Conservation (phyloP, 345 rosid species). For the Punica granatum region DNA sequence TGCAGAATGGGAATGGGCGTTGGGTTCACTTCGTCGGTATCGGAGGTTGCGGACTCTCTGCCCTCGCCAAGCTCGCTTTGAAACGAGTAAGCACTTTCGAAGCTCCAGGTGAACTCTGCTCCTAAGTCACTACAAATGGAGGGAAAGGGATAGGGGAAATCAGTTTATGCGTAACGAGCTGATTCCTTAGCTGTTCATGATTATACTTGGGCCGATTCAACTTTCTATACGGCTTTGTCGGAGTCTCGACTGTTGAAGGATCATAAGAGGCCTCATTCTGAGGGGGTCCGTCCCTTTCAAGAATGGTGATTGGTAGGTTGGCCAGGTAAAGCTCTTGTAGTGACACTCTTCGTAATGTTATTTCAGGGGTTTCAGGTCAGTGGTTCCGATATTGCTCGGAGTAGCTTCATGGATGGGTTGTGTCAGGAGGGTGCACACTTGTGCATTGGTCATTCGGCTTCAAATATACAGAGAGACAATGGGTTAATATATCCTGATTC, state of each 20-base stretch:
- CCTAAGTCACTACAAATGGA: background rate
- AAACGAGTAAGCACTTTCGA: slow-evolving; percentile 16
- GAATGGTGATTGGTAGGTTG: background rate
- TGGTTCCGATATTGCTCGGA: background rate
- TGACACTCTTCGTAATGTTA: background rate
- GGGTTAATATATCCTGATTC: slow-evolving; percentile 5
- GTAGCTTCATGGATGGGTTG: background rate
- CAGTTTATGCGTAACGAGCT: too few relatives aligned
- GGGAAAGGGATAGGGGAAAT: background rate
- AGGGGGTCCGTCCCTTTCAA: background rate
- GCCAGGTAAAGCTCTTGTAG: background rate
- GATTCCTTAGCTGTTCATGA: too few relatives aligned
- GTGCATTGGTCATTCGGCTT: background rate
- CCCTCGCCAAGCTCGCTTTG: slow-evolving; percentile 25
- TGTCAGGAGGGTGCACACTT: background rate
- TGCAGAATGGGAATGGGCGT: slow-evolving; percentile 1
- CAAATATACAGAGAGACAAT: background rate
- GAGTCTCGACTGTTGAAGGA: too few relatives aligned
- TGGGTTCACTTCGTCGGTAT: slow-evolving; percentile 33
- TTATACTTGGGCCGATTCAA: too few relatives aligned
- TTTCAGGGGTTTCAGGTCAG: background rate
- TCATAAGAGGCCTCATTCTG: background rate
- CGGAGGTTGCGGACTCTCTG: slow-evolving; percentile 29
- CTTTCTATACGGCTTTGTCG: too few relatives aligned
- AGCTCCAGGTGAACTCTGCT: background rate